Evolutionary conservation across 192 early-diverging fungal species (phyloP), one percentile per base, ranked within the genome.

Genomic region (Spizellomyces punctatus): DNA sequence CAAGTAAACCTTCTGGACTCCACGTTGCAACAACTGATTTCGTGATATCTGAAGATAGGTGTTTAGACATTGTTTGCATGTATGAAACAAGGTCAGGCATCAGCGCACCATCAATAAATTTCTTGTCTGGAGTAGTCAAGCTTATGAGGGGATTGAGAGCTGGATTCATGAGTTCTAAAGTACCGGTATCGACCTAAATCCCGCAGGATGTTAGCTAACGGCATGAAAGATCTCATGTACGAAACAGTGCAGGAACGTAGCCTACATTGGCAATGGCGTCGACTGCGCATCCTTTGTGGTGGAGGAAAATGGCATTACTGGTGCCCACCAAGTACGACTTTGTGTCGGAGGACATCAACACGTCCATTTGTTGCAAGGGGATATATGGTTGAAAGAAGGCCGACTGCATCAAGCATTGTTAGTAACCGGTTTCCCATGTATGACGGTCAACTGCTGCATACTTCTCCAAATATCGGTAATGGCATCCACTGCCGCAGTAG

Each of bases 311-410:
- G 47, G 88, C 79, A 63, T 93, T 93, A 58, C 88, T 90, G 1
- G 92, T 93, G 14, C 92, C 92, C 16, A 91, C 89, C 10, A 93
- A 74, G 58, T 90, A 93, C 4, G 89, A 85, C 56, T 81, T 79
- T 4, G 92, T 93, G 36, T 78, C 73, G 36, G 82, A 76, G 27
- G 89, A 82, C 41, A 84, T 87, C 5, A 93, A 59, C 19, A 93
- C 89, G 59, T 93, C 90, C 52, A 93, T 91, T 73, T 93, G 92
- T 65, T 93, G 92, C 8, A 93, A 73, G 12, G 92, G 92, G 60
- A 93, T 81, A 71, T 93, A 93, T 10, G 92, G 92, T 60, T 92
- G 92, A 67, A 91, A 93, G 61, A 93, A 92, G 0, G 82, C 86
- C 27, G 27, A 36, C 27, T 36, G 27, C 27, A 2, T 91, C 52